phyloP scores from a whole-genome alignment of 228 moss, liverwort and hornwort genomes.

The Sphagnum magellanicum region DNA sequence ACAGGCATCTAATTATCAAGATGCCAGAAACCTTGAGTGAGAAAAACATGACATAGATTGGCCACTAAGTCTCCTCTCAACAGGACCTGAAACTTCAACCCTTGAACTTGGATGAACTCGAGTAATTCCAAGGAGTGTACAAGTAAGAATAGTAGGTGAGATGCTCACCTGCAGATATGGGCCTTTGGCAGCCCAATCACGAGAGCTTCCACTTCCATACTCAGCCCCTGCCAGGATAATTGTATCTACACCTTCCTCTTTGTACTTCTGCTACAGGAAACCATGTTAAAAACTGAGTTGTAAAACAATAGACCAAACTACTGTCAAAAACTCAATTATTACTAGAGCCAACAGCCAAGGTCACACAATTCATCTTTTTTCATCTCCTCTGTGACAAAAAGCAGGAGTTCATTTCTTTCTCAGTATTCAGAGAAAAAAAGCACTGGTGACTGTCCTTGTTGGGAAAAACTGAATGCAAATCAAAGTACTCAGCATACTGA shows the following conservation, averaged over 20 bases:
- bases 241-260: constrained; percentile 66
- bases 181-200: constrained; percentile 98
- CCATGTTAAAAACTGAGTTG: neutral
- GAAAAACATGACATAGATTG: constrained; percentile 19
- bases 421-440: constrained; percentile 21
- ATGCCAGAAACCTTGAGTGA: too few species aligned
- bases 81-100: constrained; percentile 9
- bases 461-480: constrained; percentile 40
- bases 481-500: constrained; percentile 22
- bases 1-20: too few species aligned
- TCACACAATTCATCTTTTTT: constrained; percentile 1
- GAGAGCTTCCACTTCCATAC: constrained; percentile 96
- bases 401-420: too few species aligned
- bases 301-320: too few species aligned
- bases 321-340: constrained; percentile 41
- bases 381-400: too few species aligned
- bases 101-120: too few species aligned
- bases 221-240: constrained; percentile 87
- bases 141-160: too few species aligned
- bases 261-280: constrained; percentile 56
- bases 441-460: constrained; percentile 28
- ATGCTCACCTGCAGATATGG: constrained; percentile 63
- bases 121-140: neutral
- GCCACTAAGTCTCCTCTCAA: constrained; percentile 17
- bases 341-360: constrained; percentile 37